A percentile compares a stretch with the other conserved stretches of the same genome.
These are phyloP conservation scores for Leccinum imitatum DNA, from an alignment of 768 basidiomycete genomes.

Conservation along the genomic window DNA sequence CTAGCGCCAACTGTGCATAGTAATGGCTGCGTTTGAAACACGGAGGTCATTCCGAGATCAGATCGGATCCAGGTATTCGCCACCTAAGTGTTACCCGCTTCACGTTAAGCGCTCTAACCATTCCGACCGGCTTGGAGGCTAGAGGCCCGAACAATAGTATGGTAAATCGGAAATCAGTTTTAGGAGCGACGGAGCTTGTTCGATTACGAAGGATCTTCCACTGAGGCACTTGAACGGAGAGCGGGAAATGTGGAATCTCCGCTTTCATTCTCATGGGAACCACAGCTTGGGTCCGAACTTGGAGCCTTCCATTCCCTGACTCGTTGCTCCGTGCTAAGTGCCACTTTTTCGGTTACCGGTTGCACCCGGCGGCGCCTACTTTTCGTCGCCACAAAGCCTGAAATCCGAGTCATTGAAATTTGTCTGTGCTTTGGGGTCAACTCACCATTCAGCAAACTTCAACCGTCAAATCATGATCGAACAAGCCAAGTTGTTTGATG, in stretches of 20 bases:
- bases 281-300: not conserved
- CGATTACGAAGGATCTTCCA: not conserved
- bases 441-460: not conserved
- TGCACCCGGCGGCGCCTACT: not conserved
- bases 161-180: not conserved
- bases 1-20: constrained; percentile 1
- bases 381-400: not conserved
- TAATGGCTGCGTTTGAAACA: not conserved
- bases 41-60: constrained; percentile 7
- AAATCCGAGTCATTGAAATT: not conserved
- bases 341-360: not conserved
- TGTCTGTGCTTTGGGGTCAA: not conserved
- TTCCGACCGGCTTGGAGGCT: not conserved
- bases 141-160: not conserved
- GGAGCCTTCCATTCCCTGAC: constrained; percentile 13
- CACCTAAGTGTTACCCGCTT: not conserved
- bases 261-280: constrained; percentile 6
- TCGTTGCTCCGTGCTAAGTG: constrained; percentile 1
- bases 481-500: not conserved
- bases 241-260: constrained; percentile 7
- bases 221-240: not conserved
- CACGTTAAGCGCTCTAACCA: not conserved
- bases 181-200: not conserved
- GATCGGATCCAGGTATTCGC: not conserved
- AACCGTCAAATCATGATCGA: not conserved